Evolutionary conservation across 805 yeast species (phyloP).

Genomic region (Wickerhamomyces tratensis): DNA sequence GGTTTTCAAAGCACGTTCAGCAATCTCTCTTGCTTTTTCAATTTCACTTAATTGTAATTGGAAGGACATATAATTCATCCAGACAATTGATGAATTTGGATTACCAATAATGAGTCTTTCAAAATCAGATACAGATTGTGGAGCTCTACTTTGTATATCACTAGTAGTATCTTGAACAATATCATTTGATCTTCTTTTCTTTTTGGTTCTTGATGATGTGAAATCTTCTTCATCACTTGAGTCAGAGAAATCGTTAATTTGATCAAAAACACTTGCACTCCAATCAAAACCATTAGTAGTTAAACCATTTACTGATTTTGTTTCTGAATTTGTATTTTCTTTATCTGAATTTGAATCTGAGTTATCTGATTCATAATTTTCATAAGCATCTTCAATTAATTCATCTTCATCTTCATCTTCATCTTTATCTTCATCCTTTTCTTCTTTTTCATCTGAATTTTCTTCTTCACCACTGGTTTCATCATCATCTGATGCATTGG

Average conservation of each 20-base stretch:
- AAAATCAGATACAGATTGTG: conserved; percentile 86
- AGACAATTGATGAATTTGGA: conserved; percentile 85
- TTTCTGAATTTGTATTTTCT: conserved; percentile 10
- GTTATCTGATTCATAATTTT: conserved; percentile 20
- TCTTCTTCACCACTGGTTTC: conserved; percentile 6
- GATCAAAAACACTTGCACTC: conserved; percentile 86
- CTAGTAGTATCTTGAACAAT: conserved; percentile 74
- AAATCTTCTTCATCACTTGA: conserved; percentile 39
- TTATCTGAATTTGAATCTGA: conserved; percentile 22
- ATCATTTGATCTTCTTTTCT: conserved; percentile 29
- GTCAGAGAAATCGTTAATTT: conserved; percentile 54
- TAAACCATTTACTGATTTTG: conserved; percentile 36
- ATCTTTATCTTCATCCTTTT: conserved; percentile 14
- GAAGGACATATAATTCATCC: conserved; percentile 99
- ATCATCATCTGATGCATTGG: conserved; percentile 15
- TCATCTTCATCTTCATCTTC: conserved; percentile 16
- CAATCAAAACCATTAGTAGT: conserved; percentile 89
- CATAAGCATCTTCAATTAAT: conserved; percentile 19
- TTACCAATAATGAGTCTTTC: conserved; percentile 87
- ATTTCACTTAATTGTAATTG: conserved; percentile 89
- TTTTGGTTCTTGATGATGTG: conserved; percentile 32
- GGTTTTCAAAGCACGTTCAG: conserved; percentile 83
- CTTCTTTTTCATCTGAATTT: conserved; percentile 5
- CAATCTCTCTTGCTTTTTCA: conserved; percentile 91
- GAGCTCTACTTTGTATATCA: conserved; percentile 74